phyloP scores from a whole-genome alignment of 805 yeast species.

The Teunomyces pallodes region DNA sequence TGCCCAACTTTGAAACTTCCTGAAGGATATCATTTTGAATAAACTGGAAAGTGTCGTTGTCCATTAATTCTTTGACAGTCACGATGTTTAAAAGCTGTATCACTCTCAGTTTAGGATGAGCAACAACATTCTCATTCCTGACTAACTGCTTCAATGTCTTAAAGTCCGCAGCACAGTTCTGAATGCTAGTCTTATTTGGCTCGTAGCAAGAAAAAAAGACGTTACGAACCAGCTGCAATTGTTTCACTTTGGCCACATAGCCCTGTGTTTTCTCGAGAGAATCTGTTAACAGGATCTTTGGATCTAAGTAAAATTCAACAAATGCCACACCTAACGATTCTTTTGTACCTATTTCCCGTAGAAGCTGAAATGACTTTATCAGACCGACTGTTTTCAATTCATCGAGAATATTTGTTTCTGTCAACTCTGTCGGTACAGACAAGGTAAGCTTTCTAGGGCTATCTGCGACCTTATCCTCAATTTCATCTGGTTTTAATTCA shows the following conservation, averaged over 20 bases:
- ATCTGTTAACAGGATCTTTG: constrained; percentile 5
- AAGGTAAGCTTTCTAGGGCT: constrained; percentile 47
- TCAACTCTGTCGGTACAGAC: constrained; percentile 43
- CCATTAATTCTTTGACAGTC: constrained; percentile 60
- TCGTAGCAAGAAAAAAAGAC: constrained; percentile 35
- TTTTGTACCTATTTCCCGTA: constrained; percentile 47
- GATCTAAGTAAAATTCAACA: constrained; percentile 38
- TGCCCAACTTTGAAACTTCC: constrained; percentile 52
- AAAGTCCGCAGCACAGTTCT: constrained; percentile 35
- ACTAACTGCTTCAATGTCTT: constrained; percentile 38
- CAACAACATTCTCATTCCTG: constrained; percentile 32
- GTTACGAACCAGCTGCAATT: constrained; percentile 14
- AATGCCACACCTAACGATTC: constrained; percentile 60
- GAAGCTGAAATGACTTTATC: constrained; percentile 39
- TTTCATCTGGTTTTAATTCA: constrained; percentile 14
- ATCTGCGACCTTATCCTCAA: constrained; percentile 35
- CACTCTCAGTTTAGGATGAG: constrained; percentile 48
- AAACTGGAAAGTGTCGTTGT: constrained; percentile 46
- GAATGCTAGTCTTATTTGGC: constrained; percentile 31
- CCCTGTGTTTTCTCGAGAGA: constrained; percentile 12
- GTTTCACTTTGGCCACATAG: constrained; percentile 12
- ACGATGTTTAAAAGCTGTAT: constrained; percentile 66
- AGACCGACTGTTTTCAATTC: constrained; percentile 41
- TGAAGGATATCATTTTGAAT: constrained; percentile 50
- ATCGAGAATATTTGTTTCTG: constrained; percentile 44